A percentile compares a stretch with the other conserved stretches of the same genome.
phyloP scores from a whole-genome alignment of 148 eudicot genomes.

The Rhododendron ovatum region DNA sequence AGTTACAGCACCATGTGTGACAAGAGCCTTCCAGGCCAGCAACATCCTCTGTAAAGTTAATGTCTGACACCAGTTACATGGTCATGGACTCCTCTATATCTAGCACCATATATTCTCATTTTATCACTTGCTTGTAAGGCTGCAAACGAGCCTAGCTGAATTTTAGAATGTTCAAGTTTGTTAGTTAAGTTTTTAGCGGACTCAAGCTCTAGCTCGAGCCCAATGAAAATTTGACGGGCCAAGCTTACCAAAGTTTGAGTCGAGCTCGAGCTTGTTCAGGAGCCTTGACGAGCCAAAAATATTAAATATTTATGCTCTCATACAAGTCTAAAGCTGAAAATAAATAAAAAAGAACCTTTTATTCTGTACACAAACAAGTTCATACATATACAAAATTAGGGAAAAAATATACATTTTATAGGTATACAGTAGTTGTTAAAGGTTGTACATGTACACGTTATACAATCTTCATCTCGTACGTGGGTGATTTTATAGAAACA shows the following conservation, averaged over 20 bases:
- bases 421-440: not conserved
- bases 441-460: not conserved
- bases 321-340: not conserved
- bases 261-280: too few relatives aligned
- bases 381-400: too few relatives aligned
- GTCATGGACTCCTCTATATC: not conserved
- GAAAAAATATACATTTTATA: too few relatives aligned
- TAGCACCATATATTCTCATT: not conserved
- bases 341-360: not conserved
- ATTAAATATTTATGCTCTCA: not conserved
- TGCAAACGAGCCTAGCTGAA: not conserved
- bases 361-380: not conserved
- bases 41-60: not conserved
- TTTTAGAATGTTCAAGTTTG: not conserved
- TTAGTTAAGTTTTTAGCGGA: too few relatives aligned
- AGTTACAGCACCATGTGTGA: not conserved
- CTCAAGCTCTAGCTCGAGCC: not conserved
- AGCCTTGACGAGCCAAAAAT: not conserved
- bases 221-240: too few relatives aligned
- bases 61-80: not conserved
- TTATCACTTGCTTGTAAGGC: not conserved
- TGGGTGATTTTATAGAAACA: not conserved
- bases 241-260: too few relatives aligned
- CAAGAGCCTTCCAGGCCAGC: not conserved
- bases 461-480: not conserved